phyloP scores from a whole-genome alignment of 331 rosid genomes.

The Spiraea crenata region DNA sequence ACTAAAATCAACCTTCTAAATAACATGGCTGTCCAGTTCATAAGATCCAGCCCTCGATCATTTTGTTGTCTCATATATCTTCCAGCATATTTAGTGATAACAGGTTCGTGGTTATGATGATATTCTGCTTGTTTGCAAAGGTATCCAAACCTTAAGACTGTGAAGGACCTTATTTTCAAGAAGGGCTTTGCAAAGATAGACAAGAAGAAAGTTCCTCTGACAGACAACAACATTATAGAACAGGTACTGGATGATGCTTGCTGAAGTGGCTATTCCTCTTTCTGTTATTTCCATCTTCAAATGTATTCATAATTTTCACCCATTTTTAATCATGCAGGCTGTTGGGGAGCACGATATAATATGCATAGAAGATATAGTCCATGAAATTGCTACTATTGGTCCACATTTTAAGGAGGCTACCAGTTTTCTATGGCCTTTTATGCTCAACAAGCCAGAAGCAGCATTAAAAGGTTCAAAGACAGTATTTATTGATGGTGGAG shows the following conservation, averaged over 20 bases:
- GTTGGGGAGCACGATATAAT: slow-evolving; percentile 60
- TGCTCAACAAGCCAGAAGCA: slow-evolving; percentile 62
- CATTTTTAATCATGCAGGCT: slow-evolving; percentile 41
- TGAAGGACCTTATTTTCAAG: slow-evolving; percentile 72
- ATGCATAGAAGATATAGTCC: slow-evolving; percentile 86
- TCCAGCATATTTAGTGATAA: neutral
- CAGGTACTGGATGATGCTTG: slow-evolving; percentile 43
- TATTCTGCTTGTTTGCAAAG: slow-evolving; percentile 39
- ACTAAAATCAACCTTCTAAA: neutral
- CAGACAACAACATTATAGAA: slow-evolving; percentile 76
- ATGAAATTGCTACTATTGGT: slow-evolving; percentile 67
- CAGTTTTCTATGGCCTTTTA: slow-evolving; percentile 70
- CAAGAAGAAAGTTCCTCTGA: slow-evolving; percentile 74
- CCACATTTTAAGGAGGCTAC: slow-evolving; percentile 76
- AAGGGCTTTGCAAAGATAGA: slow-evolving; percentile 61
- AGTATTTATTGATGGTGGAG: slow-evolving; percentile 68
- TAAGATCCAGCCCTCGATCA: neutral
- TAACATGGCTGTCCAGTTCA: too few species aligned
- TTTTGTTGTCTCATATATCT: neutral
- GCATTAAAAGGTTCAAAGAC: slow-evolving; percentile 64
- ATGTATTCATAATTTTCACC: slow-evolving; percentile 16
- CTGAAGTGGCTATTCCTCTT: slow-evolving; percentile 3
- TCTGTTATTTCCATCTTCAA: neutral
- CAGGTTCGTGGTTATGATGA: slow-evolving; percentile 13
- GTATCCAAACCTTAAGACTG: slow-evolving; percentile 74